phyloP scores from a whole-genome alignment of 2,329 filamentous ascomycete species.

The Tolypocladium tropicale region DNA sequence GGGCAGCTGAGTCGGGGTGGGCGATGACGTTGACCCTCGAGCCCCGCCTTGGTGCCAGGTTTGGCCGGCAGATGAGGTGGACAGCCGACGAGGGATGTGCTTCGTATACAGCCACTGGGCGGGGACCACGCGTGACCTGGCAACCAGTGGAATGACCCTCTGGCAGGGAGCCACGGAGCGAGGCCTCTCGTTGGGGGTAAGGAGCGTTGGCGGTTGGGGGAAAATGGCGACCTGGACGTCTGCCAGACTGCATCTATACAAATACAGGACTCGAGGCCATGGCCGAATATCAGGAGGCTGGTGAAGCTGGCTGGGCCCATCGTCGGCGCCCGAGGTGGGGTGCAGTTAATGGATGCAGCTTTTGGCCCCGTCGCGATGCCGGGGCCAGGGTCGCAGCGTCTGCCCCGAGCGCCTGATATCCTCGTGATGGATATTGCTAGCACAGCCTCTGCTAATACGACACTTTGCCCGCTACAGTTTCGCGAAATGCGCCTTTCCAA shows the following conservation, averaged over 20 bases:
- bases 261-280: not conserved
- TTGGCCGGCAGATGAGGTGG: conserved; percentile 2
- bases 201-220: not conserved
- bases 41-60: conserved; percentile 2
- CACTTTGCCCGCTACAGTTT: not conserved
- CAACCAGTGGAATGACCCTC: not conserved
- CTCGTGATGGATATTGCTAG: not conserved
- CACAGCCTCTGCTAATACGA: not conserved
- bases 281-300: not conserved
- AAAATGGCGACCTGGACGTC: not conserved
- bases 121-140: not conserved
- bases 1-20: not conserved
- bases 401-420: not conserved
- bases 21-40: conserved; percentile 6
- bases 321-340: not conserved
- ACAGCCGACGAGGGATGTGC: no score
- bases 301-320: not conserved
- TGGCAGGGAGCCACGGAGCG: not conserved
- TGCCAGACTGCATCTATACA: not conserved
- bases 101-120: not conserved
- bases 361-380: not conserved
- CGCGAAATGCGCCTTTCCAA: not conserved
- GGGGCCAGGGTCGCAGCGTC: not conserved
- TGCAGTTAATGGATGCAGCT: not conserved
- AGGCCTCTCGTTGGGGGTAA: not conserved